Evolutionary conservation across 192 early-diverging fungal species (phyloP), one percentile per base, ranked within the genome.

Genomic region (Rhizophagus sp.): DNA sequence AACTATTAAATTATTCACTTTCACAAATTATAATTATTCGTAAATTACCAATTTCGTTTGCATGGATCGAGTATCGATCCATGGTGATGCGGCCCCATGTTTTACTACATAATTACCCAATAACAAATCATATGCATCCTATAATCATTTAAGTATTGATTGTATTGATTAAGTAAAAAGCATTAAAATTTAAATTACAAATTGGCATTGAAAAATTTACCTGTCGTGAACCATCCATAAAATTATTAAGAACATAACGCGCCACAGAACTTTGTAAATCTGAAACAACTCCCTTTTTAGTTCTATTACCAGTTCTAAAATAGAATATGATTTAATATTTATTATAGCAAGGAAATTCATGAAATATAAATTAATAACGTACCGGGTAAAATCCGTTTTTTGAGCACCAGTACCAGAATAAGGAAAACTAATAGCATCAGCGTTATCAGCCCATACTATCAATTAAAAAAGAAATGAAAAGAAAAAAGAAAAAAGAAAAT

Each of bases 391-490:
- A 82, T 99, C 98, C 6, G 97, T 99, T 85, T 99, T 99, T 64
- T 98, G 88, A 8, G 98, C 98, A 34, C 96, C 96, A 3, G 98
- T 98, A 62, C 98, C 98, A 76, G 95, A 94, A 84, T 99, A 99
- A 50, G 94, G 93, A 30, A 87, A 86, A 82, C 93, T 95, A 65
- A 99, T 89, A 57, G 89, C 94, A 85, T 99, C 96, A 39, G 97
- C 98, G 83, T 99, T 96, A 84, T 99, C 96, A 24, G 98, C 97
- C 98, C 98, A 99, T 22, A 96, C 93, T 95, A 86, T 62, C 52
- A 47, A 74, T n/a, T 11, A 78, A 30, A 30, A 30, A 30, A 30
- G 30, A 47, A 5, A 36, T n/a, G n/a, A n/a, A n/a, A n/a, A n/a
- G n/a, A n/a, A n/a, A n/a, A n/a, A n/a, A n/a, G n/a, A 5, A 36